These are phyloP conservation scores for Neopestalotiopsis rosae DNA, from an alignment of 2,329 filamentous ascomycete genomes.

Conservation along the genomic window DNA sequence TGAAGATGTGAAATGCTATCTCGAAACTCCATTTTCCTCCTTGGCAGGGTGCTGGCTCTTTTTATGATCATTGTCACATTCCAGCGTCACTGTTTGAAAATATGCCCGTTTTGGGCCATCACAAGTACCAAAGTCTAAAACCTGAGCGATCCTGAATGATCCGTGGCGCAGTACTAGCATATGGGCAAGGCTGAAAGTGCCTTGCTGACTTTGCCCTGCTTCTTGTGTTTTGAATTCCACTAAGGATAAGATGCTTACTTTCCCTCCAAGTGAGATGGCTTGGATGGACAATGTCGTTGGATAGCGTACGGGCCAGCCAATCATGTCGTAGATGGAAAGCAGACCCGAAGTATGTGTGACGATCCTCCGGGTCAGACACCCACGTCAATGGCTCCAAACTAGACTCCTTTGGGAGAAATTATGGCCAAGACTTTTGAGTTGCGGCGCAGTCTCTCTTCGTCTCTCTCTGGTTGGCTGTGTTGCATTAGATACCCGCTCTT, in stretches of 20 bases:
- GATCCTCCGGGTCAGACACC: background rate
- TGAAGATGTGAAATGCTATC: background rate
- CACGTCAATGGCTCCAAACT: background rate
- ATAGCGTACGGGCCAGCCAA: background rate
- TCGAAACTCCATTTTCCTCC: background rate
- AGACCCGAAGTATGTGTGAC: background rate
- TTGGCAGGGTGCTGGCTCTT: background rate
- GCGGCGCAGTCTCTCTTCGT: background rate
- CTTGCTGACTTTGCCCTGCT: background rate
- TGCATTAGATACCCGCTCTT: background rate
- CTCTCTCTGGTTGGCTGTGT: background rate
- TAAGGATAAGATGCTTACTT: background rate
- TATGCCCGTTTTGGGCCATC: background rate
- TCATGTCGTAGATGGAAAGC: background rate
- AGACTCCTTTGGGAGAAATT: slow-evolving; percentile 1
- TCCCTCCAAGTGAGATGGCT: background rate
- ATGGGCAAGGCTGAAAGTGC: background rate
- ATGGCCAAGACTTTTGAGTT: slow-evolving; percentile 12
- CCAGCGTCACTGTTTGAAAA: background rate
- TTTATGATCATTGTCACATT: background rate
- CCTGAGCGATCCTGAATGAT: background rate
- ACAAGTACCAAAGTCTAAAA: background rate
- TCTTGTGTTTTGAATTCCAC: background rate
- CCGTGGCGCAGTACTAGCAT: background rate
- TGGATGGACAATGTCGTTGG: background rate